phyloP scores from a whole-genome alignment of 176 grass and related monocot species.

The Carex scoparia region DNA sequence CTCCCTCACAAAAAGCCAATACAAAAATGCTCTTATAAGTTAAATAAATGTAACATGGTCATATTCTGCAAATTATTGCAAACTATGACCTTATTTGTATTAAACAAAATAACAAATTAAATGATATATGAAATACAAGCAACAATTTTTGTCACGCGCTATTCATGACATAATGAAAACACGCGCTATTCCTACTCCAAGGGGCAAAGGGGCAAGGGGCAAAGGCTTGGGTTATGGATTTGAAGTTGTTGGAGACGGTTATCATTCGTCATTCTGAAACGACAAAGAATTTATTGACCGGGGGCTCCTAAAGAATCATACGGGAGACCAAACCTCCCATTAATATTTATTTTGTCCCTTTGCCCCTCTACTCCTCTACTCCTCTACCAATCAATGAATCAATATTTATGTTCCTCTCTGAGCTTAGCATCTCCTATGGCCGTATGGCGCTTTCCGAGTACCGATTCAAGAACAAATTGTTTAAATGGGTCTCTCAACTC shows the following conservation, averaged over 20 bases:
- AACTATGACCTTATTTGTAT: not conserved
- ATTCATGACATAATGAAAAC: too few relatives aligned
- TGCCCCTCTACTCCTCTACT: not conserved
- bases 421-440: too few relatives aligned
- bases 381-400: too few relatives aligned
- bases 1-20: too few relatives aligned
- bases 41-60: not conserved
- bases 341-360: slow-evolving; percentile 8
- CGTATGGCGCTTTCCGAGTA: too few relatives aligned
- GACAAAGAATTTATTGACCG: slow-evolving; percentile 12
- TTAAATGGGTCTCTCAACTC: too few relatives aligned
- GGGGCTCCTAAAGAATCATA: not conserved
- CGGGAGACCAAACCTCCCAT: not conserved
- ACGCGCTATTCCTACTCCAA: too few relatives aligned
- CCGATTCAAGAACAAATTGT: too few relatives aligned
- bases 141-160: too few relatives aligned
- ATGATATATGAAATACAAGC: not conserved
- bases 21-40: not conserved
- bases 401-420: too few relatives aligned
- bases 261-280: not conserved
- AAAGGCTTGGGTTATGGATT: not conserved
- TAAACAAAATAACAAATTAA: not conserved
- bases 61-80: not conserved
- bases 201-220: too few relatives aligned
- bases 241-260: not conserved